phyloP scores from a whole-genome alignment of 805 yeast genomes.

The Hanseniaspora valbyensis region DNA sequence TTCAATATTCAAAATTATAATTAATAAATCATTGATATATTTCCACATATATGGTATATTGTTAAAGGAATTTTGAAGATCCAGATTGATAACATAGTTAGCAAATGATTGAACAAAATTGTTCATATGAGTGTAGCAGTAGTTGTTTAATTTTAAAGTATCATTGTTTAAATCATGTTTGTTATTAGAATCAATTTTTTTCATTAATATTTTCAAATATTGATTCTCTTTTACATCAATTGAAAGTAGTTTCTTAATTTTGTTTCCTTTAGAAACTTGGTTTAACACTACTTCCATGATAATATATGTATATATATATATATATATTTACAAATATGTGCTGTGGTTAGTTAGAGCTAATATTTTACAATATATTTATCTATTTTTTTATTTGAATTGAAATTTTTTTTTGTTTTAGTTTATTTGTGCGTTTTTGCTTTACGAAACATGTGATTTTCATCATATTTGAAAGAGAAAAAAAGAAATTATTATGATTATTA shows the following conservation, averaged over 20 bases:
- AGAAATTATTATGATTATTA: no score
- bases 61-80: constrained; percentile 5
- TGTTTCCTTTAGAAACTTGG: constrained; percentile 1
- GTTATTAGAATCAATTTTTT: not conserved
- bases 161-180: constrained; percentile 3
- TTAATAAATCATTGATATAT: not conserved
- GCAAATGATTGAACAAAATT: not conserved
- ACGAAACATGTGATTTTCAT: no score
- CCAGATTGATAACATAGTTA: constrained; percentile 3
- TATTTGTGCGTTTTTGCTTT: no score
- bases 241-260: constrained; percentile 4
- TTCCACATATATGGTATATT: constrained; percentile 11
- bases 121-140: not conserved
- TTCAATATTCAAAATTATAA: constrained; percentile 4
- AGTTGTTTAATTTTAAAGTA: not conserved
- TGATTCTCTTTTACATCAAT: constrained; percentile 5
- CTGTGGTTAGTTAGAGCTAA: no score
- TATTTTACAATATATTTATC: not conserved
- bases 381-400: no score
- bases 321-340: no score
- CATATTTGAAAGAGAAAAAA: no score
- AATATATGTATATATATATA: no score
- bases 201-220: constrained; percentile 1
- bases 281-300: constrained; percentile 2
- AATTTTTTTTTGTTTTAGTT: no score